phyloP scores from a whole-genome alignment of 495 filamentous ascomycete species.

The Talaromyces liani region DNA sequence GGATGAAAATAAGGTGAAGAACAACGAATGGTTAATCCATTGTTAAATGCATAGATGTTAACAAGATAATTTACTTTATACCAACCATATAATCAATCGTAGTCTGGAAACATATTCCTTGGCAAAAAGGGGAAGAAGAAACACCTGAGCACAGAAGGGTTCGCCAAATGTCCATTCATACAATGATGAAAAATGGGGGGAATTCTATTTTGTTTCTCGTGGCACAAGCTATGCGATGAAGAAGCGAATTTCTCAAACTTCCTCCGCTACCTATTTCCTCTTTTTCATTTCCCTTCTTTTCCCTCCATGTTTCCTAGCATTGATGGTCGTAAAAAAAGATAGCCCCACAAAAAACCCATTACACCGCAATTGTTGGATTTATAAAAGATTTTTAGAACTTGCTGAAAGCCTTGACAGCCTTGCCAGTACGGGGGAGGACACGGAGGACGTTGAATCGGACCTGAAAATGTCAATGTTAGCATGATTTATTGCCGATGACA shows the following conservation, averaged over 20 bases:
- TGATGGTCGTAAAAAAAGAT: slow-evolving; percentile 38
- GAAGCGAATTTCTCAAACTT: slow-evolving; percentile 20
- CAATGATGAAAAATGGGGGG: slow-evolving; percentile 2
- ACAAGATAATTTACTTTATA: slow-evolving; percentile 1
- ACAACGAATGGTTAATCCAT: neutral
- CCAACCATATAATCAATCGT: neutral
- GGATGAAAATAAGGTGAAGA: neutral
- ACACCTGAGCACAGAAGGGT: neutral
- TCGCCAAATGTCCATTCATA: neutral
- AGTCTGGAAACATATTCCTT: neutral
- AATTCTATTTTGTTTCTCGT: slow-evolving; percentile 6
- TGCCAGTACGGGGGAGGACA: slow-evolving; percentile 91
- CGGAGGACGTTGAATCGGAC: slow-evolving; percentile 99
- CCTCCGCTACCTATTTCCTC: slow-evolving; percentile 19
- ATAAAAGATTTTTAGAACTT: slow-evolving; percentile 69
- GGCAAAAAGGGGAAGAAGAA: neutral
- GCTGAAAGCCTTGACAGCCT: slow-evolving; percentile 92
- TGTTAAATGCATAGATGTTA: neutral
- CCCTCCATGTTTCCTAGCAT: slow-evolving; percentile 22
- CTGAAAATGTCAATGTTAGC: slow-evolving; percentile 33
- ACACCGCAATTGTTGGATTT: slow-evolving; percentile 7
- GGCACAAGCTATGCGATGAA: neutral
- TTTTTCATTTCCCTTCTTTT: neutral
- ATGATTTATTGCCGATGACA: neutral
- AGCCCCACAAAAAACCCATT: slow-evolving; percentile 29